Conservation (phyloP, 352 stramenopile genomes). For the Phytophthora capsici region DNA sequence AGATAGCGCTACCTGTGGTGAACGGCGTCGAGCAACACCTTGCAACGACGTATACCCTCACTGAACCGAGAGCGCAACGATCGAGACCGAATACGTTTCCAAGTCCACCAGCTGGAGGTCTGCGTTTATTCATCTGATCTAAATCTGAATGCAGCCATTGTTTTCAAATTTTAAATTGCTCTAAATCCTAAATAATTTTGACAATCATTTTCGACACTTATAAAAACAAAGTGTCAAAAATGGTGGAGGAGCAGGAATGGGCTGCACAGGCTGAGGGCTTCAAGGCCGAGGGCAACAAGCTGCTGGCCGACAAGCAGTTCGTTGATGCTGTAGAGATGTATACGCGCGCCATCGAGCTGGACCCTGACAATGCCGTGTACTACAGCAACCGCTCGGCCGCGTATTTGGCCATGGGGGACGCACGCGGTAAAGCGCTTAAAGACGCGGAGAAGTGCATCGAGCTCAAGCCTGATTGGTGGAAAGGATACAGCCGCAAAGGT, state of each 20-base stretch:
- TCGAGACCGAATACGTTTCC: not conserved
- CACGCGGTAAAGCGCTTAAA: conserved; percentile 76
- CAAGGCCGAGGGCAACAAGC: conserved; percentile 83
- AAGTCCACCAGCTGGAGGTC: not conserved
- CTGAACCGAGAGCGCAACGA: not conserved
- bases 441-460: conserved; percentile 85
- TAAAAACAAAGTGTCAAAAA: not conserved
- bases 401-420: conserved; percentile 81
- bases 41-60: not conserved
- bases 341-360: conserved; percentile 78
- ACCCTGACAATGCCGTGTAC: conserved; percentile 88
- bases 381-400: conserved; percentile 88
- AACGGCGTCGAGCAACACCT: not conserved
- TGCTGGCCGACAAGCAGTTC: conserved; percentile 69
- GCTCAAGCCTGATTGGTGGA: conserved; percentile 85
- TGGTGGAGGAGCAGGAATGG: conserved; percentile 51
- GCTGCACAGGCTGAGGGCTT: conserved; percentile 80
- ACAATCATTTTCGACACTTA: not conserved
- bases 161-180: not conserved
- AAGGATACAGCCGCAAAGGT: conserved; percentile 87
- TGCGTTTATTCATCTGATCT: not conserved
- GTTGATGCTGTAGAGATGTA: conserved; percentile 84
- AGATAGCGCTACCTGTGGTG: not conserved
- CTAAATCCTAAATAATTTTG: not conserved
- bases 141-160: not conserved